Base-by-base conservation (phyloP, 108 stramenopile species). In the Mediolabrus comicus region DNA sequence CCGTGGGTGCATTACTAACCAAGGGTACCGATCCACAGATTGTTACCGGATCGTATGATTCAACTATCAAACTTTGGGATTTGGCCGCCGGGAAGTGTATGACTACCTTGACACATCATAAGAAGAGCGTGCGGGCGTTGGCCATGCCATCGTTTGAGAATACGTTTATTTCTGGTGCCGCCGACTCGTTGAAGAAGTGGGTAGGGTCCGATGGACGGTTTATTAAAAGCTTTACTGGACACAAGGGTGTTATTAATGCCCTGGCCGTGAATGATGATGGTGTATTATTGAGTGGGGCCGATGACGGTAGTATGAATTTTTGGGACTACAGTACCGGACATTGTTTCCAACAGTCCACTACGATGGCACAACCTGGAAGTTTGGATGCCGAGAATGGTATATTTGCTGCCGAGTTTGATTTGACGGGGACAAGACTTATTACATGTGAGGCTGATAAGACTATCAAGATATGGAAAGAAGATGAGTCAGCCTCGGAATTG, bases 381-480 rank as follows among this genome's bases (percentile, higher is more conserved):
- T 85, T 99, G 60, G 98, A 98, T 62, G 93, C 96, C 17, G 99
- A 99, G 71, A 96, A 97, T 62, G 97, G 95, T 31, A 94, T 99
- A 52, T 97, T 92, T 69, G 91, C 94, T 12, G 67, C 85, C 2
- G 76, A 84, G 17, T 99, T 99, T 74, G 99, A 99, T 82, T 74
- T 89, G n/a, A 97, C 97, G 6, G 99, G 99, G 9, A 97, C 95
- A 22, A 84, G 99, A 14, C 80, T 99, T 13, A 84, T 99, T 43
- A 98, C 98, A 14, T 94, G 97, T 36, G 99, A 98, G 75, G 98
- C 98, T 2, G 99, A 99, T 79, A 99, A 99, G 83, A 95, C 95
- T 2, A 88, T 99, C 72, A 99, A 99, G 78, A 98, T 99, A 56
- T 99, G 98, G 97, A 96, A 96, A 65, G 93, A 97, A 72, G 97